Evolutionary conservation across 495 filamentous ascomycete species (phyloP), one percentile per base, ranked within the genome.

Genomic region (Trypethelium eluteriae): DNA sequence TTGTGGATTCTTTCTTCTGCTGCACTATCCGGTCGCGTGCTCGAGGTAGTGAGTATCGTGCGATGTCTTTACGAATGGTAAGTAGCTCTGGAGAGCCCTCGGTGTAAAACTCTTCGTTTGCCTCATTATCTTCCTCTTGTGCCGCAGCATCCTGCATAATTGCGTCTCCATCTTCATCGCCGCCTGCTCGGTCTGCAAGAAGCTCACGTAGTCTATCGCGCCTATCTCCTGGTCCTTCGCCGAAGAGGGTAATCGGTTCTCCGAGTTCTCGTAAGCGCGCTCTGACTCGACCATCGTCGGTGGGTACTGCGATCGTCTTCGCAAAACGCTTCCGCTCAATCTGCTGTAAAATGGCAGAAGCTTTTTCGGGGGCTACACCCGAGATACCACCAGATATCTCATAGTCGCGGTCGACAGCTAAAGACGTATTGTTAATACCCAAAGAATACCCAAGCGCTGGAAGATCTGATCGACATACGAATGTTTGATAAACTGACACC

Each of bases 231-330:
- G 88, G 89, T 5, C 91, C 92, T 81, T 99, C 94, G 56, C 91
- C 94, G 71, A 99, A 99, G 0, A 98, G 82, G 4, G 95, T 99
- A 65, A 98, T 88, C 2, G 94, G 95, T 74, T 99, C 88, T 11
- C 89, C 90, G 44, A 96, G 81, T 70, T 93, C 88, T 70, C 95
- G 88, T 63, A 98, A 79, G 44, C 86, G 86, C 35, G 84, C 79
- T 47, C 92, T 89, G 44, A 99, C 93, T 69, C 89, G 86, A 38
- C 83, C 89, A 80, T 99, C 95, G 71, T 96, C 92, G 63, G 94
- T 99, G 3, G 94, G 94, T 2, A 99, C 95, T n/a, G 88, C 87
- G 71, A 97, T 92, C 12, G 89, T 88, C 10, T 93, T 93, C 5
- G 91, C 93, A 73, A 89, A 83, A 68, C 92, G 85, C 77, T 94